These are phyloP conservation scores for Leishmania turanica DNA, from an alignment of 208 protist genomes.

Conservation along the genomic window DNA sequence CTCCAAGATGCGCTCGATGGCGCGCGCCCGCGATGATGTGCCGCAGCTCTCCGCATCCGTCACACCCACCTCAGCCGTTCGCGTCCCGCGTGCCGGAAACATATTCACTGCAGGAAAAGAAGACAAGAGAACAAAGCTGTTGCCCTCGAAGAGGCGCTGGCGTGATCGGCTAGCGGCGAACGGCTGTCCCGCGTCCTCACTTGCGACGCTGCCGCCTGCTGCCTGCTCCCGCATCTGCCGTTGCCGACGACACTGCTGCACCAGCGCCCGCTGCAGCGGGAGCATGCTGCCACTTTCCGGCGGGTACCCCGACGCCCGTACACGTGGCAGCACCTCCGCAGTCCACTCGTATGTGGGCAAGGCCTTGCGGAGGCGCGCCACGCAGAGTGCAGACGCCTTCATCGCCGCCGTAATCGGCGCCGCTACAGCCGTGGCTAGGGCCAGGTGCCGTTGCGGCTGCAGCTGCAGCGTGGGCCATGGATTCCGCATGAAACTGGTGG, in stretches of 20 bases:
- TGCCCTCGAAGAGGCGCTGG: not conserved
- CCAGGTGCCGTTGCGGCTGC: not conserved
- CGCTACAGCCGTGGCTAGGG: not conserved
- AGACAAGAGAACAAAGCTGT: not conserved
- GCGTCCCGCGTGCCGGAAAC: not conserved
- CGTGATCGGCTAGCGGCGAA: not conserved
- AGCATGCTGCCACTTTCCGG: not conserved
- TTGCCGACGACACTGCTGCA: slow-evolving; percentile 25
- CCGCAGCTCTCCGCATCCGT: not conserved
- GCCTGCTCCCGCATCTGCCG: slow-evolving; percentile 10
- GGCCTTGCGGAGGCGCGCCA: slow-evolving; percentile 16
- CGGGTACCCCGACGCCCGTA: not conserved
- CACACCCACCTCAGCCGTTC: not conserved
- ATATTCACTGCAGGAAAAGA: no score
- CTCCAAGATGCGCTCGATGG: slow-evolving; percentile 11
- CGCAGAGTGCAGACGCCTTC: not conserved
- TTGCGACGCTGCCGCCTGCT: not conserved
- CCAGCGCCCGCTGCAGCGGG: slow-evolving; percentile 7
- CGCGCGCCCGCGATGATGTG: not conserved
- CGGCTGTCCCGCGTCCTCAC: not conserved
- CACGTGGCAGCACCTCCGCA: not conserved
- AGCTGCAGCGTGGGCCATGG: not conserved
- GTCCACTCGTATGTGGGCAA: slow-evolving; percentile 28
- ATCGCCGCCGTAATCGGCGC: not conserved
- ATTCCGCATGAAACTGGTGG: not conserved